phyloP scores from a whole-genome alignment of 177 flowering plant species.

The Vitis hybrid region DNA sequence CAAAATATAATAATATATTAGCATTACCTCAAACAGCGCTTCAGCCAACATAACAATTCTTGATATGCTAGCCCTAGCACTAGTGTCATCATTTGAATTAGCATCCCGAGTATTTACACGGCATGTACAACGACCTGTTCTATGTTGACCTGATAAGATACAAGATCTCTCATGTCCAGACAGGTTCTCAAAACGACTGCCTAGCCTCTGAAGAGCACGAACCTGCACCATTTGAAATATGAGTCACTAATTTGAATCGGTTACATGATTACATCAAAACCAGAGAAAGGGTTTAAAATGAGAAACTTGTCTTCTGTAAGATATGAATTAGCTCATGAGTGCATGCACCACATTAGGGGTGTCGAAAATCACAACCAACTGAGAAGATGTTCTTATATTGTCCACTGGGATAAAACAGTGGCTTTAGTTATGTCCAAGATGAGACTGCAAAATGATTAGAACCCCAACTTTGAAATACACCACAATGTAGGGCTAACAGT shows the following conservation, averaged over 20 bases:
- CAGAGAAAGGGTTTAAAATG: too few species aligned
- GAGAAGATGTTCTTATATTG: background rate
- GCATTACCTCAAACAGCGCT: constrained; percentile 88
- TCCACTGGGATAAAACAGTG: background rate
- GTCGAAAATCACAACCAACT: too few species aligned
- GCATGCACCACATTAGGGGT: too few species aligned
- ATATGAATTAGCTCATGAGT: too few species aligned
- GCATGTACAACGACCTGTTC: constrained; percentile 80
- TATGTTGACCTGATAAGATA: constrained; percentile 81
- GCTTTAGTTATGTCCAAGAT: background rate
- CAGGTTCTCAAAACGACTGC: constrained; percentile 87
- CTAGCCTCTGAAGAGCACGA: constrained; percentile 87
- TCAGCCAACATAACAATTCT: constrained; percentile 97
- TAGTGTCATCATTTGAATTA: constrained; percentile 60
- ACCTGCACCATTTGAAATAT: constrained; percentile 43
- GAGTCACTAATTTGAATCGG: constrained; percentile 1
- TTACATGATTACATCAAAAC: too few species aligned
- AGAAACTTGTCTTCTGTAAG: too few species aligned
- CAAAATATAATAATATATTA: constrained; percentile 1
- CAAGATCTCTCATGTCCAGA: constrained; percentile 92
- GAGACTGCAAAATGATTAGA: background rate
- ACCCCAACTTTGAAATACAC: background rate
- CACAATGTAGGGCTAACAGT: too few species aligned
- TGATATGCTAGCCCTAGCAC: constrained; percentile 92
- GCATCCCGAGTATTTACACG: constrained; percentile 38